Conservation (phyloP, 2,329 filamentous ascomycete species). For the Cercospora beticola region DNA sequence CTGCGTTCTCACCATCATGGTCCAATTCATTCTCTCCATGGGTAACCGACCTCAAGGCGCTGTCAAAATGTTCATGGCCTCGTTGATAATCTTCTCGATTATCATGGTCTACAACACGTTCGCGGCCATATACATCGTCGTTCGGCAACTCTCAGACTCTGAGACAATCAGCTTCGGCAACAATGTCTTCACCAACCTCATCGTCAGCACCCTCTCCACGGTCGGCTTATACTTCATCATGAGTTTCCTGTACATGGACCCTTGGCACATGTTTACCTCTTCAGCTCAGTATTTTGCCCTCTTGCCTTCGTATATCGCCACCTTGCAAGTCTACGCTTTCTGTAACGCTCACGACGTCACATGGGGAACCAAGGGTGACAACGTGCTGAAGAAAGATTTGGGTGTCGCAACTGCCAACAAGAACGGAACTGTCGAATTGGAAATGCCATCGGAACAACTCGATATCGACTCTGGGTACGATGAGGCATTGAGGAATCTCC, state of each 20-base stretch:
- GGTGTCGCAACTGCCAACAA: conserved; percentile 73
- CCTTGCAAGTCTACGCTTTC: conserved; percentile 95
- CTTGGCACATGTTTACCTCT: conserved; percentile 98
- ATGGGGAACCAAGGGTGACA: conserved; percentile 98
- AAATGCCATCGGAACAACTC: conserved; percentile 97
- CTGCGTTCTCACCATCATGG: conserved; percentile 81
- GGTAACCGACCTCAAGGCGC: conserved; percentile 95
- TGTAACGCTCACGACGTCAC: conserved; percentile 99
- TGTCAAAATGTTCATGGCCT: conserved; percentile 81
- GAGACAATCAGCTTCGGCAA: conserved; percentile 63
- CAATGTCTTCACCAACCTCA: conserved; percentile 92
- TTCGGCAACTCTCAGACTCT: conserved; percentile 66
- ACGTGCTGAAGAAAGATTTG: conserved; percentile 87
- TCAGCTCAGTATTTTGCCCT: conserved; percentile 89
- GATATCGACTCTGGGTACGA: conserved; percentile 98
- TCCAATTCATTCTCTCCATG: conserved; percentile 94
- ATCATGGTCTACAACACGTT: conserved; percentile 98
- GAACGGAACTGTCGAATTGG: conserved; percentile 78
- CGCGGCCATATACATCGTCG: conserved; percentile 82
- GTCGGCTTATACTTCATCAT: conserved; percentile 94
- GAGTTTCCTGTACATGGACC: conserved; percentile 94
- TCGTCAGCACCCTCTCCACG: conserved; percentile 85
- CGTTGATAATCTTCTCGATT: conserved; percentile 84
- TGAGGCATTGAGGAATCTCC: conserved; percentile 91
- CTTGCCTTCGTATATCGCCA: conserved; percentile 92